Percentiles rank a stretch among this genome's conserved stretches.
Evolutionary conservation across 2,329 filamentous ascomycete genomes (phyloP).

Genomic region (Helotiales sp.): DNA sequence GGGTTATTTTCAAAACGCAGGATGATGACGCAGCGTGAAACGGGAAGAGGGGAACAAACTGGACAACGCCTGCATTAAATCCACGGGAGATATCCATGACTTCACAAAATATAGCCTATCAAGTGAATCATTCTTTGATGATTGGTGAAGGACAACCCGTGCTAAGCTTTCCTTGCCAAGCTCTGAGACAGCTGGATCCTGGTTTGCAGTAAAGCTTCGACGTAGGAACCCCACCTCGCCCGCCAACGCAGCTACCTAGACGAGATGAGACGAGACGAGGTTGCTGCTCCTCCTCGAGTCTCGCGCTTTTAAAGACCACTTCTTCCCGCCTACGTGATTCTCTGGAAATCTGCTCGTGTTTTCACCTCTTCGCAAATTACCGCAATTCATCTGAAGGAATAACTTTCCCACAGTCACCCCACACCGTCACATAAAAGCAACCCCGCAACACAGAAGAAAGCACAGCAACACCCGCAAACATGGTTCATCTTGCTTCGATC

Average conservation of each 20-base stretch:
- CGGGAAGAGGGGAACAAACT: not conserved
- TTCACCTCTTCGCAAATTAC: not conserved
- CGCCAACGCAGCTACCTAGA: not conserved
- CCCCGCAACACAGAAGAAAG: too few species aligned
- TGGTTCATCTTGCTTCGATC: constrained; percentile 50
- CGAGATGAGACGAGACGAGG: not conserved
- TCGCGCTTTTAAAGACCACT: not conserved
- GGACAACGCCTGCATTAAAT: not conserved
- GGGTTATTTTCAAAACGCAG: not conserved
- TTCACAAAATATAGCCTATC: not conserved
- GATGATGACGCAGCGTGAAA: not conserved
- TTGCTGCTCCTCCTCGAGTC: too few species aligned
- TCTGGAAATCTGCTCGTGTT: not conserved
- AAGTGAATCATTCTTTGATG: not conserved
- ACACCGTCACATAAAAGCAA: not conserved
- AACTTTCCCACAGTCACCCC: not conserved
- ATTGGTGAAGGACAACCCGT: not conserved
- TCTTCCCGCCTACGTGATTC: not conserved
- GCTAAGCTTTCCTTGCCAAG: constrained; percentile 13
- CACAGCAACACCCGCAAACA: constrained; percentile 31
- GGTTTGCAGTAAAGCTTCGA: not conserved
- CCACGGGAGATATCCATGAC: constrained; percentile 1
- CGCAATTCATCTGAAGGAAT: not conserved
- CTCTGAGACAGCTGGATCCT: constrained; percentile 5
- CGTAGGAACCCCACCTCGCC: not conserved